Evolutionary conservation across 2,329 filamentous ascomycete species (phyloP).

Genomic region (Spiromastix sp.): DNA sequence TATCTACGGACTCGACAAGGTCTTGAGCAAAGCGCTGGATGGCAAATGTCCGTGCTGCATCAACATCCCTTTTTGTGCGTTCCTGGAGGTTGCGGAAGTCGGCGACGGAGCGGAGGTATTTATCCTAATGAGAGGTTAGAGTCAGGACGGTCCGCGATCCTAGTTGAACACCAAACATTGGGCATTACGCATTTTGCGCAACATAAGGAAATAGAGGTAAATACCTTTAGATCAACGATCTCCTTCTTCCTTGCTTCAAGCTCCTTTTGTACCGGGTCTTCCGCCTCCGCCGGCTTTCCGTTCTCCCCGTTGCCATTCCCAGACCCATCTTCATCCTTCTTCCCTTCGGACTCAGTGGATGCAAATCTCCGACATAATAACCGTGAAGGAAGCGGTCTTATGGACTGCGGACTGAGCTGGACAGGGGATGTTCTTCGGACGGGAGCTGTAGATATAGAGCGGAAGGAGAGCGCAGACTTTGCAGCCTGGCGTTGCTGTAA

Average conservation of each 20-base stretch:
- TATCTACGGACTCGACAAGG: constrained; percentile 90
- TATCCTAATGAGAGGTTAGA: constrained; percentile 53
- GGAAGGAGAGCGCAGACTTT: constrained; percentile 24
- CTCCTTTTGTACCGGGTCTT: constrained; percentile 50
- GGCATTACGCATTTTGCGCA: no score
- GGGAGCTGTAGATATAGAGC: constrained; percentile 23
- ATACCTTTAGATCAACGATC: constrained; percentile 75
- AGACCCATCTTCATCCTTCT: constrained; percentile 22
- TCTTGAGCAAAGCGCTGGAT: constrained; percentile 92
- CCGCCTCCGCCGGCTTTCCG: constrained; percentile 29
- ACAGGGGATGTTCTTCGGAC: constrained; percentile 25
- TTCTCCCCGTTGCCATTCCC: constrained; percentile 35
- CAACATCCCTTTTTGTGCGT: constrained; percentile 81
- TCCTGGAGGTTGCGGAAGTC: constrained; percentile 98
- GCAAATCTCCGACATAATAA: constrained; percentile 30
- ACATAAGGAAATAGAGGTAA: constrained; percentile 8
- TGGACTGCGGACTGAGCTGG: constrained; percentile 18
- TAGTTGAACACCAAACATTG: no score
- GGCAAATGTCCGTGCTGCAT: constrained; percentile 79
- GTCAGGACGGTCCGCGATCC: constrained; percentile 1
- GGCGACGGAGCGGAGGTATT: constrained; percentile 84
- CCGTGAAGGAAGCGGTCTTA: constrained; percentile 24
- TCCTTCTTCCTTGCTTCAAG: constrained; percentile 64
- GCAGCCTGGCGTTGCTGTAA: constrained; percentile 32
- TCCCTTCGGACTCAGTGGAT: constrained; percentile 30